Base-by-base conservation (phyloP, 1,284 basidiomycete genomes). In the Acaromyces ingoldii region DNA sequence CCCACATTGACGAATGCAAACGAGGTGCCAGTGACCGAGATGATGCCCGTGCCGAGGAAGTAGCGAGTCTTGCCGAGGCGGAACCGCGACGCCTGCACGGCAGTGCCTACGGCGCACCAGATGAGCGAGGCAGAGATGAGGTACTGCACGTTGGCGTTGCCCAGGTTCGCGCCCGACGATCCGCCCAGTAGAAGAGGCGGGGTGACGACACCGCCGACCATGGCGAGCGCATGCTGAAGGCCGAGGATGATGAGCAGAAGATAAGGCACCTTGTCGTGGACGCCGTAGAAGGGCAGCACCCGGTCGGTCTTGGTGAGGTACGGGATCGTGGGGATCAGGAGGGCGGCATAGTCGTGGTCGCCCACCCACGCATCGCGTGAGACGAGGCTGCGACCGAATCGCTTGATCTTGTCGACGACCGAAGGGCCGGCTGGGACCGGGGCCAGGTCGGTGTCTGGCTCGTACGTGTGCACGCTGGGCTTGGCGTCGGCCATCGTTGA, bases 31-130 rank as follows among this genome's bases (percentile, higher is more conserved):
- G 55, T 57, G 17, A 57, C 58, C 21, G 49, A 49, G 33, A 60
- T 41, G 25, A 60, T 53, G 22, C 58, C 58, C 17, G 58, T 60
- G 15, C 58, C 58, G n/a, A 60, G 31, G 31, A 52, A 51, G 51
- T 57, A 60, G 29, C 48, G 46, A 6, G 55, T 50, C 36, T 53
- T 53, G 42, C 43, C 51, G 25, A 60, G 22, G 9, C 48, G 55
- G 28, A 30, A 57, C 2, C 58, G 46, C 9, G 55, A 57, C 4
- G 57, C 51, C 29, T 60, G 58, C 2, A 60, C 38, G 0, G 51
- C 54, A 0, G 55, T 60, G 3, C 51, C 48, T 21, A 60, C 52
- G 1, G 46, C 55, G 38, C 55, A 60, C 55, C 55, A 60, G 31
- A 60, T 60, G 13, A 60, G 21, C 1, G 55, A 53, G 19, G 58